Evolutionary conservation across 2,329 filamentous ascomycete genomes (phyloP).

Genomic region (Trichoderma cornu-damae): DNA sequence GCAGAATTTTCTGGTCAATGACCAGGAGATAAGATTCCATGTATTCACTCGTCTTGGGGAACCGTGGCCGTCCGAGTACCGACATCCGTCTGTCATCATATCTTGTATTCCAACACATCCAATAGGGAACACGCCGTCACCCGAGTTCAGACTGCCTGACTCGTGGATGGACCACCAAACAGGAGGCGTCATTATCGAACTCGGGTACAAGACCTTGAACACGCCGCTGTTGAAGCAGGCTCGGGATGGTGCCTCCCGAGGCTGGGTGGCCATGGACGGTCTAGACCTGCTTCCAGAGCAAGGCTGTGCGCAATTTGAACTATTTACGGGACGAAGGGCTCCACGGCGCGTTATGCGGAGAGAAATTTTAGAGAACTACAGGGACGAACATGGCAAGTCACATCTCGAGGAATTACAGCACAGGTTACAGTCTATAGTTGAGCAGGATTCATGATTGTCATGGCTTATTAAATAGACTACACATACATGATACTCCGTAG

Average conservation of each 20-base stretch:
- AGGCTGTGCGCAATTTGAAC: constrained; percentile 9
- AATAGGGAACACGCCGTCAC: constrained; percentile 8
- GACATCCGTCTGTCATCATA: constrained; percentile 6
- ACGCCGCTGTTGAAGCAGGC: constrained; percentile 9
- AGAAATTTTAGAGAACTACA: constrained; percentile 15
- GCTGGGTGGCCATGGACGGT: constrained; percentile 12
- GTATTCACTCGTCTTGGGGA: neutral
- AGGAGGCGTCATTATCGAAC: constrained; percentile 9
- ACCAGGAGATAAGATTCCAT: constrained; percentile 5
- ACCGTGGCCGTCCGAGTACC: constrained; percentile 1
- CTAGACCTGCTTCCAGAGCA: constrained; percentile 9
- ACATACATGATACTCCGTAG: neutral
- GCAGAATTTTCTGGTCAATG: neutral
- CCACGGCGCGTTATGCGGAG: constrained; percentile 12
- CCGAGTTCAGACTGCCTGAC: constrained; percentile 6
- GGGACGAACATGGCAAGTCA: constrained; percentile 7
- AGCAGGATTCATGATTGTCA: neutral
- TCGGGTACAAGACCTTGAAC: constrained; percentile 7
- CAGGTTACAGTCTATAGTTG: constrained; percentile 11
- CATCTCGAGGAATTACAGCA: constrained; percentile 8
- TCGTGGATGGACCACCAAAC: constrained; percentile 3
- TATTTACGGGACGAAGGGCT: constrained; percentile 9
- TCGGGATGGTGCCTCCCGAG: constrained; percentile 6
- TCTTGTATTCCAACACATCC: constrained; percentile 10
- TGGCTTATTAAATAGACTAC: too few relatives aligned